These are phyloP conservation scores for Pseudozyma flocculosa DNA, from an alignment of 1,284 basidiomycete species.

Conservation along the genomic window DNA sequence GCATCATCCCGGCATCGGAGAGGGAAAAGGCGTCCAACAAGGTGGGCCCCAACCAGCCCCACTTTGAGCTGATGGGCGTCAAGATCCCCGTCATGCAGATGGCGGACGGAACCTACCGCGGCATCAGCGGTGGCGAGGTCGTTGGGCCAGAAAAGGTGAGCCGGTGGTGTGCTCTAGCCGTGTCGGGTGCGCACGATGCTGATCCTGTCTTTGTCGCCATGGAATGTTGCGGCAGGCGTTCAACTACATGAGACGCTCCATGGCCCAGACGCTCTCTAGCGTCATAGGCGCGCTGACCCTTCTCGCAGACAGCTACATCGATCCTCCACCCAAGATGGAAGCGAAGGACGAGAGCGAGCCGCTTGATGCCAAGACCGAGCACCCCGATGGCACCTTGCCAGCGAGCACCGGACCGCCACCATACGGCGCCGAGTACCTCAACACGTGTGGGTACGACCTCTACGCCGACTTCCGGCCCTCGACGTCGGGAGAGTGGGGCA, in stretches of 20 bases:
- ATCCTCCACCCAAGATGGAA: slow-evolving; percentile 1
- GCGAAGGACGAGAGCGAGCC: not conserved
- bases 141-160: slow-evolving; percentile 67
- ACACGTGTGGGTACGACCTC: slow-evolving; percentile 42
- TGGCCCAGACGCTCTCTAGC: slow-evolving; percentile 51
- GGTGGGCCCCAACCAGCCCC: slow-evolving; percentile 77
- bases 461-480: slow-evolving; percentile 53
- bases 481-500: slow-evolving; percentile 56
- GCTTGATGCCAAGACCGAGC: no score
- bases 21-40: slow-evolving; percentile 60
- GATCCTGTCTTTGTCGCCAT: not conserved
- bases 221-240: slow-evolving; percentile 36
- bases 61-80: slow-evolving; percentile 84
- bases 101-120: slow-evolving; percentile 73
- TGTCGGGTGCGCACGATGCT: no score
- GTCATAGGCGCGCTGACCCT: slow-evolving; percentile 50
- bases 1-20: slow-evolving; percentile 20
- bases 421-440: slow-evolving; percentile 32
- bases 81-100: slow-evolving; percentile 82
- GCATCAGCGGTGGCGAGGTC: slow-evolving; percentile 72
- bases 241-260: slow-evolving; percentile 45
- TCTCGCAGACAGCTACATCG: slow-evolving; percentile 49
- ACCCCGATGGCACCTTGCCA: not conserved
- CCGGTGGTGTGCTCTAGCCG: not conserved
- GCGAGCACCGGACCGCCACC: not conserved